phyloP scores from a whole-genome alignment of 257 asterid genomes.

The Catharanthus roseus region DNA sequence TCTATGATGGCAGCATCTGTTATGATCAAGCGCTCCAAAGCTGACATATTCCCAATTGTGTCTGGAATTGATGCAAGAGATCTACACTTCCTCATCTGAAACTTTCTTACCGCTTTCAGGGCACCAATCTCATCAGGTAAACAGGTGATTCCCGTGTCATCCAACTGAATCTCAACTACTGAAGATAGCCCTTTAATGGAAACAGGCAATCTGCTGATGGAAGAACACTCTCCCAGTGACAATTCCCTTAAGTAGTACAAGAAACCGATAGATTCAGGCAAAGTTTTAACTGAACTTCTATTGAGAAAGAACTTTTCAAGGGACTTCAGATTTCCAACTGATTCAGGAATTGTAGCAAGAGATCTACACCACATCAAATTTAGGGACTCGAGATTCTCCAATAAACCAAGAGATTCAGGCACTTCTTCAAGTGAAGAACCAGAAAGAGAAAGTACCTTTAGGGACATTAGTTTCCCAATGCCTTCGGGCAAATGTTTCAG shows the following conservation, averaged over 20 bases:
- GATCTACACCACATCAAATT: neutral
- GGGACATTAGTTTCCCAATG: neutral
- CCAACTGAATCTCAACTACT: neutral
- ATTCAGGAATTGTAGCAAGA: neutral
- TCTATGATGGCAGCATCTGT: too few relatives aligned
- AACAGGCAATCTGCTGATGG: neutral
- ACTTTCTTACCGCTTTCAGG: neutral
- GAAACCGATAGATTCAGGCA: neutral
- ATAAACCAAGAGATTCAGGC: neutral
- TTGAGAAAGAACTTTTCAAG: neutral
- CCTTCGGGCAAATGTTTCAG: neutral
- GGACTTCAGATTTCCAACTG: neutral
- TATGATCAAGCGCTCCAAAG: neutral
- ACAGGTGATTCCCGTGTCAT: neutral
- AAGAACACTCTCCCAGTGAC: neutral
- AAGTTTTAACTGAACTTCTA: neutral
- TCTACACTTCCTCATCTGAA: neutral
- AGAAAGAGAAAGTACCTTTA: neutral
- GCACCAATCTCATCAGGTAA: neutral
- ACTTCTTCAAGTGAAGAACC: neutral
- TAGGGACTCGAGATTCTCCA: neutral
- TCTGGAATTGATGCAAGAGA: neutral
- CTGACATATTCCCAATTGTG: neutral
- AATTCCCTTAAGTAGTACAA: neutral
- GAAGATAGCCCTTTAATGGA: neutral